Conservation (phyloP, 2,329 filamentous ascomycete genomes). For the Gyromitra esculenta region DNA sequence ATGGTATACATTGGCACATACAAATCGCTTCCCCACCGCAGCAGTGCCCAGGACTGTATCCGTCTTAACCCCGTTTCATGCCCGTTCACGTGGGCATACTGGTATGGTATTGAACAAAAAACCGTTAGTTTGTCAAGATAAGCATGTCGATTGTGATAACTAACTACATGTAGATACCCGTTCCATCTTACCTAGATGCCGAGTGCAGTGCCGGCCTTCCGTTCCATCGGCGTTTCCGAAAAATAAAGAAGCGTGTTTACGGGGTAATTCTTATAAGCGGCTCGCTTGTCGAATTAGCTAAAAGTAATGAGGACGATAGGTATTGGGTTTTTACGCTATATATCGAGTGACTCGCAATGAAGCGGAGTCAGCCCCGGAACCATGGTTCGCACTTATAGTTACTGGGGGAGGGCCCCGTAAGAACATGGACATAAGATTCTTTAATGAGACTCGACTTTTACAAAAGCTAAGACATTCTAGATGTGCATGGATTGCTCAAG, state of each 20-base stretch:
- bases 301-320: background rate
- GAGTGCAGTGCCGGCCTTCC: conserved; percentile 22
- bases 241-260: conserved; percentile 16
- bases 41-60: background rate
- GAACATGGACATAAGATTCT: too few relatives aligned
- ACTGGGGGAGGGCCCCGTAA: background rate
- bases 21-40: background rate
- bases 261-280: conserved; percentile 1
- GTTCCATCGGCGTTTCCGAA: conserved; percentile 33
- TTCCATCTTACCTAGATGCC: conserved; percentile 8
- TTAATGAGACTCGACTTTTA: too few relatives aligned
- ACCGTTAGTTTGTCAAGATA: conserved; percentile 33
- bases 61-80: conserved; percentile 36
- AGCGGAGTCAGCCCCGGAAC: background rate
- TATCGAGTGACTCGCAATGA: conserved; percentile 37
- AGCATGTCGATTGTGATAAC: conserved; percentile 22
- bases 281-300: conserved; percentile 4
- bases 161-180: conserved; percentile 27
- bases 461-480: too few relatives aligned
- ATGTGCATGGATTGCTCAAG: too few relatives aligned
- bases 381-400: background rate
- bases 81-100: conserved; percentile 27
- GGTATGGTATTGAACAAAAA: conserved; percentile 9
- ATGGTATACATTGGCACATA: background rate
- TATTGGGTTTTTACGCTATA: background rate